phyloP scores from a whole-genome alignment of 2,329 filamentous ascomycete species.

The Phialocephala sp. region DNA sequence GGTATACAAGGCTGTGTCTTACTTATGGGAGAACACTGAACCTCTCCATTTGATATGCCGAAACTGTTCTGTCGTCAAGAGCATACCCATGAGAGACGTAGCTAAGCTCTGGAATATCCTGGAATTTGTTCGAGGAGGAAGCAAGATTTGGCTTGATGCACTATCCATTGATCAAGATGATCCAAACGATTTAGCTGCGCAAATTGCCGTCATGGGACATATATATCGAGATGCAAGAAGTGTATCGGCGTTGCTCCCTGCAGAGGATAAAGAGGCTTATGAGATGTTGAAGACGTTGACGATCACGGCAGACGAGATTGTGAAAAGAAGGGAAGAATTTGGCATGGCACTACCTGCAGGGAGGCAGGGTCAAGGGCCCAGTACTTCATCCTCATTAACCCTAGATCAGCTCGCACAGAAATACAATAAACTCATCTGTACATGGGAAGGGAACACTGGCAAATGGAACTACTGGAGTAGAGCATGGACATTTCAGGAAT shows the following conservation, averaged over 20 bases:
- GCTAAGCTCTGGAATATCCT: constrained; percentile 12
- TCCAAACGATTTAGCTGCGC: neutral
- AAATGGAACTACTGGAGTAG: constrained; percentile 9
- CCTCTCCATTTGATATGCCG: neutral
- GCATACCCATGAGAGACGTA: neutral
- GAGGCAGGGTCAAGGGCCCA: neutral
- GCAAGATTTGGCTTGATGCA: constrained; percentile 10
- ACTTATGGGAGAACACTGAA: constrained; percentile 1
- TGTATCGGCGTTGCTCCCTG: constrained; percentile 5
- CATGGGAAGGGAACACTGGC: neutral
- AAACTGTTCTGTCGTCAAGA: neutral
- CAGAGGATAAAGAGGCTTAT: constrained; percentile 7
- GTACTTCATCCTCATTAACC: neutral
- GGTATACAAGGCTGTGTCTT: constrained; percentile 11
- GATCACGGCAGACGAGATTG: neutral
- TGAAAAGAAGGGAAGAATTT: neutral
- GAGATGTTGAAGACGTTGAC: neutral
- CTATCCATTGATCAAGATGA: constrained; percentile 12
- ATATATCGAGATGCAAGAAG: neutral
- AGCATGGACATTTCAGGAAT: constrained; percentile 15
- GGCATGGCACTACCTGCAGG: neutral
- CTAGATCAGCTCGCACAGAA: neutral
- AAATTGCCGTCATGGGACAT: constrained; percentile 9
- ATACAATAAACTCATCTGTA: neutral
- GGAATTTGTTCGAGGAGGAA: constrained; percentile 11